Evolutionary conservation across 2,329 filamentous ascomycete genomes (phyloP), one percentile per base, ranked within the genome.

Genomic region (Aspergillus sp.): DNA sequence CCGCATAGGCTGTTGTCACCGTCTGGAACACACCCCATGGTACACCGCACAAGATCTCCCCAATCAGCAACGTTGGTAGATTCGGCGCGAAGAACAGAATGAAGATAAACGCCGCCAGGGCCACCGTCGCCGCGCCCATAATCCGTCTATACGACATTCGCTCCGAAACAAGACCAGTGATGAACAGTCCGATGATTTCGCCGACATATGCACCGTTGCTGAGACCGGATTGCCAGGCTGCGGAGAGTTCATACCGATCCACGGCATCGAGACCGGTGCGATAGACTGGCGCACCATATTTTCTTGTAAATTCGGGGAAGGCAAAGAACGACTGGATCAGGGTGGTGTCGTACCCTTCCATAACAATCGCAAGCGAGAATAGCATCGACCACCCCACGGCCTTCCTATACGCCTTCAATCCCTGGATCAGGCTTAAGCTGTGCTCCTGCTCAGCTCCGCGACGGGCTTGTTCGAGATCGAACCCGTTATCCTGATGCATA

Each of bases 11-110:
- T 27, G 74, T 70, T 52, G 73, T 73, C 13, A 77, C 56, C 0
- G 77, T 79, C 58, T 79, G 75, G 64, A 80, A 80, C 4, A 79
- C 74, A 41, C 67, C 78, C 76, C 77, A 80, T 2, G 79, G 74
- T 20, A 81, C 75, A 53, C 79, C 77, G 48, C 75, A 78, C 4
- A 82, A 71, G 34, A 81, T 77, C 60, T 81, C 76, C 12, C 75
- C 79, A 4, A 77, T 74, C 19, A 79, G 70, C 2, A 81, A 62
- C 50, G 74, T 69, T 22, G 75, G 65, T 2, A 81, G 70, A 48
- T 75, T 74, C 49, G 75, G 67, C 0, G 79, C 79, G 5, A 77
- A 79, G 68, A 81, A 80, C 63, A 78, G 75, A 44, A 82, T 71
- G 24, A 77, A 73, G 22, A 78, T 78, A 39, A 79, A 57, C 5